A percentile compares a stretch with the other conserved stretches of the same genome.
phyloP scores from a whole-genome alignment of 352 stramenopile species.

The Albugo candida region DNA sequence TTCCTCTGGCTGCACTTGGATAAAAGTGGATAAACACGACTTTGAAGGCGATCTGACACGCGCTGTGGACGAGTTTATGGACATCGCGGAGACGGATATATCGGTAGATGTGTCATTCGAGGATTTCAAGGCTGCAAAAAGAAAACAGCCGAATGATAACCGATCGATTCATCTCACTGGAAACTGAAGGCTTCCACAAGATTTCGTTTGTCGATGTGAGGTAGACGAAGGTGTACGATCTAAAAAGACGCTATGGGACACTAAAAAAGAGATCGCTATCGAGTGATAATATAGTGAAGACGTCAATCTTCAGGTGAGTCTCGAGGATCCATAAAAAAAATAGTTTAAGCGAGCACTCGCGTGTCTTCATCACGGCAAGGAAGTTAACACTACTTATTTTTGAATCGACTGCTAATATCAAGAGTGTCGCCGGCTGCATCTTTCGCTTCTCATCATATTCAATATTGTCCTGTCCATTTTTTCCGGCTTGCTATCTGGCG shows the following conservation, averaged over 20 bases:
- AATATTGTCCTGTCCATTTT: too few species aligned
- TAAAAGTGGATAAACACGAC: too few species aligned
- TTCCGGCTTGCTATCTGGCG: too few species aligned
- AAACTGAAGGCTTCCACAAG: conserved; percentile 54
- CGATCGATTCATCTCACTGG: conserved; percentile 50
- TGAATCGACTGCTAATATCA: too few species aligned
- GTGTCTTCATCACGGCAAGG: too few species aligned
- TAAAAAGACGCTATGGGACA: conserved; percentile 52
- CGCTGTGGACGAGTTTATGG: conserved; percentile 57
- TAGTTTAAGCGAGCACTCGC: conserved; percentile 59
- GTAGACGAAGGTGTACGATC: conserved; percentile 55
- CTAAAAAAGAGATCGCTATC: conserved; percentile 49
- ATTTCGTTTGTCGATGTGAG: conserved; percentile 45
- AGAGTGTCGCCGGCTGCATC: too few species aligned
- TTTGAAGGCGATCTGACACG: too few species aligned
- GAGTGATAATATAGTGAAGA: conserved; percentile 43
- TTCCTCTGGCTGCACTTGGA: too few species aligned
- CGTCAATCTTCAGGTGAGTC: conserved; percentile 33
- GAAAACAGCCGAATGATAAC: conserved; percentile 43
- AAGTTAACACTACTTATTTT: too few species aligned
- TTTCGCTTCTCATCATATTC: too few species aligned
- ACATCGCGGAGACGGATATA: conserved; percentile 48
- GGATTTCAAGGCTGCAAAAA: conserved; percentile 75
- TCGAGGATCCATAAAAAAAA: conserved; percentile 24
- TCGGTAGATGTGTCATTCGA: conserved; percentile 68